Conservation (phyloP, 139 green algal genomes). For the Volvox africanus region DNA sequence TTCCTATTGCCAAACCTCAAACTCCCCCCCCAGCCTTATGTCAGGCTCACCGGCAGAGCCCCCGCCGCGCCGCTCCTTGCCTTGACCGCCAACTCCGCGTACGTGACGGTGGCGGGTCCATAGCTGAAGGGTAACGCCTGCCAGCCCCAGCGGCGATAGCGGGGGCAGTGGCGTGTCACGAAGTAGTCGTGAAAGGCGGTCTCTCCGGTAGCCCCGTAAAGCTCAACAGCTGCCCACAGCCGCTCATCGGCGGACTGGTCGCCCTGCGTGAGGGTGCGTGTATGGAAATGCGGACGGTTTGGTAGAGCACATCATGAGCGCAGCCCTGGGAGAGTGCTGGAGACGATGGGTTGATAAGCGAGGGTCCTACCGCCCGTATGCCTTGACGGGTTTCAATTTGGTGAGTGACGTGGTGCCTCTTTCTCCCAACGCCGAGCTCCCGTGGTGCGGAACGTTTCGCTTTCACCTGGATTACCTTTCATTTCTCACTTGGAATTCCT, state of each 20-base stretch:
- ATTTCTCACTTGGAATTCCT: no score
- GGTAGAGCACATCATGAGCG: no score
- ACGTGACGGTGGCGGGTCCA: slow-evolving; percentile 38
- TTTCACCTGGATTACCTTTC: no score
- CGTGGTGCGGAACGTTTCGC: no score
- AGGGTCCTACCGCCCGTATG: no score
- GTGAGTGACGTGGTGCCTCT: no score
- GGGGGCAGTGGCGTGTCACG: slow-evolving; percentile 22
- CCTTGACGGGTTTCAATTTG: no score
- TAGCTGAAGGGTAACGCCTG: slow-evolving; percentile 40
- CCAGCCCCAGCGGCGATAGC: slow-evolving; percentile 39
- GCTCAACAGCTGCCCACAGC: slow-evolving; percentile 40
- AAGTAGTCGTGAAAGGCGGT: slow-evolving; percentile 33
- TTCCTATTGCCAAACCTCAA: no score
- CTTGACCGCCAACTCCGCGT: slow-evolving; percentile 25
- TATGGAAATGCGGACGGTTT: no score
- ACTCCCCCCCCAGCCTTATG: neutral
- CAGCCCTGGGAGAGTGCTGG: no score
- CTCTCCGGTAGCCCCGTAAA: slow-evolving; percentile 47
- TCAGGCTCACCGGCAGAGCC: slow-evolving; percentile 12
- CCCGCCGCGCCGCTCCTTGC: neutral
- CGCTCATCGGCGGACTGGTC: slow-evolving; percentile 45
- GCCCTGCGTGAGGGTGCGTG: neutral
- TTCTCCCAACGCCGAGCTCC: no score
- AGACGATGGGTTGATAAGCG: no score